Conservation (phyloP, 768 basidiomycete species). For the Boletus vermiculosoides region DNA sequence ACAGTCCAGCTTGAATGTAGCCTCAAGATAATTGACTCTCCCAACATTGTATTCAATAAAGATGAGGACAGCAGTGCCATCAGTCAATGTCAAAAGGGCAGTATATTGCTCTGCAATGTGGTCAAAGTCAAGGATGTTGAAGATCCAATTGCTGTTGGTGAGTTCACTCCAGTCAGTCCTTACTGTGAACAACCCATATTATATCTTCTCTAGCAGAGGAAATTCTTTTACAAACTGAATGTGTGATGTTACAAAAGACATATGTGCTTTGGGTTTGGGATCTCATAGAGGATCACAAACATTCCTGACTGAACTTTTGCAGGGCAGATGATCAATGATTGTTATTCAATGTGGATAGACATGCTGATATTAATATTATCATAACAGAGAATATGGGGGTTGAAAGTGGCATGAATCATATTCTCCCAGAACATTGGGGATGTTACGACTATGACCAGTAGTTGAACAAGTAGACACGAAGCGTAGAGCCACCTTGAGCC, state of each 20-base stretch:
- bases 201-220: slow-evolving; percentile 65
- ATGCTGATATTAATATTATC: background rate
- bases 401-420: too few species aligned
- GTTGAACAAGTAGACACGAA: too few species aligned
- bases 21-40: too few species aligned
- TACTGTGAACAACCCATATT: too few species aligned
- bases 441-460: too few species aligned
- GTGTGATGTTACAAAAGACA: slow-evolving; percentile 71
- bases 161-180: slow-evolving; percentile 22
- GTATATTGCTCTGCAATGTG: slow-evolving; percentile 81
- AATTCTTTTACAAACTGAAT: slow-evolving; percentile 72
- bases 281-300: background rate
- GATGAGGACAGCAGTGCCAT: slow-evolving; percentile 51
- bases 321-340: background rate
- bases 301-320: background rate
- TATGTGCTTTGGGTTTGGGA: slow-evolving; percentile 40
- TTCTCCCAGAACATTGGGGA: background rate
- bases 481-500: too few species aligned
- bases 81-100: slow-evolving; percentile 47
- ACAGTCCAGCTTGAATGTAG: slow-evolving; percentile 82
- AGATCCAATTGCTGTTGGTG: slow-evolving; percentile 88
- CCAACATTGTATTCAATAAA: slow-evolving; percentile 93
- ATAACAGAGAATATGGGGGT: background rate
- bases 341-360: background rate
- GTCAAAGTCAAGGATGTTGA: slow-evolving; percentile 87